A percentile compares a stretch with the other conserved stretches of the same genome.
Conservation (phyloP, 176 grass and related monocot species). For the Phyllostachys edulis region DNA sequence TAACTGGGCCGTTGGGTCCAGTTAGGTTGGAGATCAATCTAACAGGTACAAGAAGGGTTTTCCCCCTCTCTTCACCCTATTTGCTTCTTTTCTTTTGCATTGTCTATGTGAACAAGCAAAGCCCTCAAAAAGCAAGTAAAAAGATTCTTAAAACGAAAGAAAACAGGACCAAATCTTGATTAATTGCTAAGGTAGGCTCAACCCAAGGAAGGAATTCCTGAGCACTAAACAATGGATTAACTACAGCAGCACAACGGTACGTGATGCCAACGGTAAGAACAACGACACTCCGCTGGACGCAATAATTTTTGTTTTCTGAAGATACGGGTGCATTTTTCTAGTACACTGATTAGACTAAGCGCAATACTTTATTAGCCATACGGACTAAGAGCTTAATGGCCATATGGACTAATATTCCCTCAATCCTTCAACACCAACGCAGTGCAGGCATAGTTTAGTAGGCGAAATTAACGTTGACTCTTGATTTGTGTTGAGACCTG, state of each 20-base stretch:
- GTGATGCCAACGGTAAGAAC: conserved; percentile 35
- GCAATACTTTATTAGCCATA: neutral
- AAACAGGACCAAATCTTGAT: conserved; percentile 28
- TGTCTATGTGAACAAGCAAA: conserved; percentile 11
- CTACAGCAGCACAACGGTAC: neutral
- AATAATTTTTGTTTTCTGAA: neutral
- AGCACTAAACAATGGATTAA: neutral
- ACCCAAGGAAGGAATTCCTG: conserved; percentile 1
- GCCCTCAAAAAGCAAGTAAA: neutral
- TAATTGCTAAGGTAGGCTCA: conserved; percentile 5
- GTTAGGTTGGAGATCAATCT: too few species aligned
- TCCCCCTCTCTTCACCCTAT: neutral
- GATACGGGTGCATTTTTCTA: conserved; percentile 34
- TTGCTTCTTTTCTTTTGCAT: neutral
- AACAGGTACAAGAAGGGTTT: neutral
- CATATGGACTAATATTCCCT: conserved; percentile 48
- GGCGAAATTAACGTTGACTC: conserved; percentile 20
- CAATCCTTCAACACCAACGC: neutral
- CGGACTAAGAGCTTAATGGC: neutral
- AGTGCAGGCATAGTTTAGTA: neutral
- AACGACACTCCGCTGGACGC: conserved; percentile 13
- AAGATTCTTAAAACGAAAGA: conserved; percentile 31
- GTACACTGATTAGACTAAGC: conserved; percentile 20
- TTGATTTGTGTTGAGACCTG: neutral
- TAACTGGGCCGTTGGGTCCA: too few species aligned